Percentiles rank a stretch among this genome's conserved stretches.
phyloP scores from a whole-genome alignment of 768 basidiomycete species.

The Panellus pusillus region DNA sequence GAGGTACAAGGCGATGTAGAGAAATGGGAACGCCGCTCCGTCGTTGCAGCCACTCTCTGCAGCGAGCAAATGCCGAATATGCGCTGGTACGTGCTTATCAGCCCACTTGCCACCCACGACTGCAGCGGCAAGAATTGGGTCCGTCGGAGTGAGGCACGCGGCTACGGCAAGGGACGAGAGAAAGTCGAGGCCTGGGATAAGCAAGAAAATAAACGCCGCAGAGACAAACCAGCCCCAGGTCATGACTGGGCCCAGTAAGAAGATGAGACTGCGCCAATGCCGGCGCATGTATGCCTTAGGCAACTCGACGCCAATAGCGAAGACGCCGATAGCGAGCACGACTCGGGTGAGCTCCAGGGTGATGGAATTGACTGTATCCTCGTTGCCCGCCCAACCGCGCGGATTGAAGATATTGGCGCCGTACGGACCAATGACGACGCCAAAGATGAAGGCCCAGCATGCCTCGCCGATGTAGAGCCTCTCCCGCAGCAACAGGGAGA shows the following conservation, averaged over 20 bases:
- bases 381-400: conserved; percentile 62
- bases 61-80: conserved; percentile 63
- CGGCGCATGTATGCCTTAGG: conserved; percentile 92
- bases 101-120: conserved; percentile 96
- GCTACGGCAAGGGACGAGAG: conserved; percentile 87
- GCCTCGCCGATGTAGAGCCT: conserved; percentile 88
- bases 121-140: conserved; percentile 90
- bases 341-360: conserved; percentile 91
- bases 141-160: conserved; percentile 92
- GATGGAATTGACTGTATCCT: conserved; percentile 62
- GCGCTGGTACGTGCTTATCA: conserved; percentile 92
- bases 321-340: conserved; percentile 94
- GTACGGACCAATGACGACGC: conserved; percentile 89
- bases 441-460: conserved; percentile 91
- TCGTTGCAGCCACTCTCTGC: conserved; percentile 94
- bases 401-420: conserved; percentile 82
- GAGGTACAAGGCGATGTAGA: conserved; percentile 88
- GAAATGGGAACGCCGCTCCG: conserved; percentile 94
- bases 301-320: conserved; percentile 96
- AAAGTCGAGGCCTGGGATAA: conserved; percentile 89
- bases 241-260: conserved; percentile 82
- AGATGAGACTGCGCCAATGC: conserved; percentile 91
- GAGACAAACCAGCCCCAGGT: conserved; percentile 96
- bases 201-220: conserved; percentile 85
- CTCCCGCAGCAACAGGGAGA: conserved; percentile 89